phyloP scores from a whole-genome alignment of 176 grass and related monocot genomes.

The Bromus sterilis region DNA sequence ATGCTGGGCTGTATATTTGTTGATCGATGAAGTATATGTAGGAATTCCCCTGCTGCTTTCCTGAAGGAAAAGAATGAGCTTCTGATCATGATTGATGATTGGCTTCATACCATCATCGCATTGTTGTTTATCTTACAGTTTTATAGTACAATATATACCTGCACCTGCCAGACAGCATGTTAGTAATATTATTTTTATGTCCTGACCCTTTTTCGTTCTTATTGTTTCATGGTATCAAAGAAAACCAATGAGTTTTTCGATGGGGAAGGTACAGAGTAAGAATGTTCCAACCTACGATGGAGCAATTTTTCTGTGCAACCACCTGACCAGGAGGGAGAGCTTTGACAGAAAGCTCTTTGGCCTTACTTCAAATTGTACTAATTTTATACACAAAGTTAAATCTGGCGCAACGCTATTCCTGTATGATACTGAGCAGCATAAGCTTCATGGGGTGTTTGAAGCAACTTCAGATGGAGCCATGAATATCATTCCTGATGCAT shows the following conservation, averaged over 20 bases:
- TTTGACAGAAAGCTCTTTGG: slow-evolving; percentile 52
- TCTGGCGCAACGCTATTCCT: slow-evolving; percentile 47
- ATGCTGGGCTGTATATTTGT: neutral
- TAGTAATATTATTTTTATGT: too few relatives aligned
- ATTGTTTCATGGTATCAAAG: slow-evolving; percentile 30
- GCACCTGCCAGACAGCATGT: neutral
- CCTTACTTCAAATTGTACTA: slow-evolving; percentile 19
- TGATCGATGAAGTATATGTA: neutral
- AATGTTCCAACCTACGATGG: slow-evolving; percentile 15
- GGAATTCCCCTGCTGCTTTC: neutral
- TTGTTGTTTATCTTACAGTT: neutral
- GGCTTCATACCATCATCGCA: neutral
- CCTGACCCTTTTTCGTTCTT: neutral
- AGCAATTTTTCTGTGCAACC: slow-evolving; percentile 47
- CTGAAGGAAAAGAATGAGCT: neutral
- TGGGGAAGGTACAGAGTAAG: slow-evolving; percentile 20
- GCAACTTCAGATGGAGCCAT: slow-evolving; percentile 55
- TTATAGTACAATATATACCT: slow-evolving; percentile 9
- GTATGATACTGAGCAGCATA: slow-evolving; percentile 38
- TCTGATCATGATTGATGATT: neutral
- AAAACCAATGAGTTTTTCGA: slow-evolving; percentile 24
- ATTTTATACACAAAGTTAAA: slow-evolving; percentile 43
- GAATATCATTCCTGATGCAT: slow-evolving; percentile 61
- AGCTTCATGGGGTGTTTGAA: slow-evolving; percentile 59
- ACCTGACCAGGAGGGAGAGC: slow-evolving; percentile 34